Evolutionary conservation across 108 stramenopile genomes (phyloP), one percentile per base, ranked within the genome.

Genomic region (Mayamaea pseudoterrestris): DNA sequence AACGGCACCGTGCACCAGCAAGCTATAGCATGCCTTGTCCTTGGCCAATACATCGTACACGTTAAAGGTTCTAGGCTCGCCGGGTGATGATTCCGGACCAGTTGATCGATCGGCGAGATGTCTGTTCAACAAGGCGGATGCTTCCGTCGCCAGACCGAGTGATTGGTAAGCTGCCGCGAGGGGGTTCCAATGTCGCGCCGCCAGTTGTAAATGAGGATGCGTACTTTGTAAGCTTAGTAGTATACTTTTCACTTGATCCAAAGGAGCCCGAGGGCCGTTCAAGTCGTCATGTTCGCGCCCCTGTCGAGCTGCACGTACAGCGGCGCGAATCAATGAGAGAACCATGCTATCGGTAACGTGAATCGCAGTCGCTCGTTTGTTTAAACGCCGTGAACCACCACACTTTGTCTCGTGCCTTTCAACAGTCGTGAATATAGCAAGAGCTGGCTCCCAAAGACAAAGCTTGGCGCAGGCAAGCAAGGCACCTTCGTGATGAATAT

Each of bases 321-420:
- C 71, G 16, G 83, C 74, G 7, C 57, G 47, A 17, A 85, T 30
- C 11, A 80, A 27, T 0, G 70, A 68, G 8, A 69, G 44, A 8
- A 85, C 50, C 83, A 85, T 85, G 51, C 66, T 69, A 26, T 85
- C 79, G 47, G 83, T 80, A 20, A 85, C 60, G 27, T 55, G 41
- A 13, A 65, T 57, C 0, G 35, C 16, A 0, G 48, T 35, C 24
- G 14, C 21, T 13, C 46, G 44, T n/a, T 31, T 44, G 5, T 41
- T 50, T 40, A 12, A 28, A n/a, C 24, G 27, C 11, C 28, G 21
- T 2, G 20, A 2, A 2, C 47, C 25, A 18, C 30, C 32, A 32
- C 34, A 22, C 24, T 45, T 30, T 23, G 40, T 29, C 34, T 55
- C 45, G 3, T 32, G 35, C 35, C 58, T 27, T 47, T 73, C 55